Conservation (phyloP, 2,329 filamentous ascomycete species). For the Aspergillus proliferans region DNA sequence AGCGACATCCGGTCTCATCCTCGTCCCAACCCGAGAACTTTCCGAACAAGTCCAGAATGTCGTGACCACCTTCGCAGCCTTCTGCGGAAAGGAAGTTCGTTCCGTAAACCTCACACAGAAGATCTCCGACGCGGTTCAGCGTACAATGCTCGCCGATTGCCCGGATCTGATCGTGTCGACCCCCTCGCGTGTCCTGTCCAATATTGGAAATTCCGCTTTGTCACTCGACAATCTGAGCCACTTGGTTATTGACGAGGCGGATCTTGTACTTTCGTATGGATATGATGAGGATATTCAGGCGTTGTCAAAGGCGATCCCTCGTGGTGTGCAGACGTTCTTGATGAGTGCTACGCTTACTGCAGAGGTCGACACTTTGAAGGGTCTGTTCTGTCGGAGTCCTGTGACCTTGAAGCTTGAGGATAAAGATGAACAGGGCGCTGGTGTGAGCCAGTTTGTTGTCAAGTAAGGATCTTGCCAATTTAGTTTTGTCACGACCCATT, state of each 20-base stretch:
- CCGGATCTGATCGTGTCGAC: conserved; percentile 91
- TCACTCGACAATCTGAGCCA: conserved; percentile 65
- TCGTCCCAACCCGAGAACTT: conserved; percentile 91
- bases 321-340: conserved; percentile 80
- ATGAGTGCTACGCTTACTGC: conserved; percentile 89
- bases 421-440: conserved; percentile 67
- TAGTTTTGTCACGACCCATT: conserved; percentile 1
- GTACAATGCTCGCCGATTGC: conserved; percentile 73
- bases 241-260: conserved; percentile 88
- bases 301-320: conserved; percentile 70
- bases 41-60: conserved; percentile 83
- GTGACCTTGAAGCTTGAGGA: conserved; percentile 77
- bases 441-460: conserved; percentile 80
- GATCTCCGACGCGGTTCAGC: conserved; percentile 80
- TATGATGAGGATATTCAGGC: conserved; percentile 85
- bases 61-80: conserved; percentile 68
- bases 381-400: conserved; percentile 76
- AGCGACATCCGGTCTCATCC: conserved; percentile 68
- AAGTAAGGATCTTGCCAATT: conserved; percentile 46
- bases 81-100: conserved; percentile 77
- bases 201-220: conserved; percentile 67
- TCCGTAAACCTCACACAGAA: conserved; percentile 85
- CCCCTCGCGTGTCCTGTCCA: conserved; percentile 72
- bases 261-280: conserved; percentile 87
- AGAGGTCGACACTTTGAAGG: conserved; percentile 79